phyloP scores from a whole-genome alignment of 768 basidiomycete species.

The Suillus clintonianus region DNA sequence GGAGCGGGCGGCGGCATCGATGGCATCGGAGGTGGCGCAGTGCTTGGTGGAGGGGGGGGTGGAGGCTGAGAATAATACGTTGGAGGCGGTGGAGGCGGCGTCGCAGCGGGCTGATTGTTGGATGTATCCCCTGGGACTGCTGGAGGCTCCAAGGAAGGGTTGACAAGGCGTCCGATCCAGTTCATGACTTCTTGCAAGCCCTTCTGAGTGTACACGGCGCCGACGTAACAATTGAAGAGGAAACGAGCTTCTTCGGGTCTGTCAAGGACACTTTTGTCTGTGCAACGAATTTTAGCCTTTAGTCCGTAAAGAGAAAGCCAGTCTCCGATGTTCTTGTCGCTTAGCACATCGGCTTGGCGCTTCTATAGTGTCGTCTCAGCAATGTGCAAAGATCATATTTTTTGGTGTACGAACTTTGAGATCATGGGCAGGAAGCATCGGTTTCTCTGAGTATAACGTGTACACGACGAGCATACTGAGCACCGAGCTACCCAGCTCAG shows the following conservation, averaged over 20 bases:
- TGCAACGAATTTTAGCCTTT: slow-evolving; percentile 52
- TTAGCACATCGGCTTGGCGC: slow-evolving; percentile 32
- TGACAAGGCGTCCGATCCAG: slow-evolving; percentile 63
- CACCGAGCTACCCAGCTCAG: slow-evolving; percentile 54
- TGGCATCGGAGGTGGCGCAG: slow-evolving; percentile 25
- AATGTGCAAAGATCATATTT: neutral
- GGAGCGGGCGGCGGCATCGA: slow-evolving; percentile 15
- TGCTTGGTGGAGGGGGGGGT: slow-evolving; percentile 14
- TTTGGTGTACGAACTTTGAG: slow-evolving; percentile 41
- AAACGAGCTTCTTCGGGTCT: slow-evolving; percentile 47
- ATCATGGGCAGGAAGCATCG: slow-evolving; percentile 41
- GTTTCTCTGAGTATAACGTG: slow-evolving; percentile 48
- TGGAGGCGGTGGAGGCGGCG: slow-evolving; percentile 24
- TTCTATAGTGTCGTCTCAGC: slow-evolving; percentile 16
- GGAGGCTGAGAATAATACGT: slow-evolving; percentile 13
- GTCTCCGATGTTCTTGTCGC: slow-evolving; percentile 39
- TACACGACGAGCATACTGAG: slow-evolving; percentile 54
- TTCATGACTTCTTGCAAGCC: slow-evolving; percentile 49
- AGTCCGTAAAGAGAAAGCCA: slow-evolving; percentile 59
- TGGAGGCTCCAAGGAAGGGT: slow-evolving; percentile 40
- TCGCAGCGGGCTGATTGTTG: slow-evolving; percentile 8
- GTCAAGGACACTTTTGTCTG: slow-evolving; percentile 37
- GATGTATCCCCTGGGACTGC: slow-evolving; percentile 16
- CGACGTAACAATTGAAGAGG: slow-evolving; percentile 64
- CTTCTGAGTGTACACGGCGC: slow-evolving; percentile 62